A percentile compares a stretch with the other conserved stretches of the same genome.
Evolutionary conservation across 345 rosid genomes (phyloP).

Genomic region (Hypericum perforatum): DNA sequence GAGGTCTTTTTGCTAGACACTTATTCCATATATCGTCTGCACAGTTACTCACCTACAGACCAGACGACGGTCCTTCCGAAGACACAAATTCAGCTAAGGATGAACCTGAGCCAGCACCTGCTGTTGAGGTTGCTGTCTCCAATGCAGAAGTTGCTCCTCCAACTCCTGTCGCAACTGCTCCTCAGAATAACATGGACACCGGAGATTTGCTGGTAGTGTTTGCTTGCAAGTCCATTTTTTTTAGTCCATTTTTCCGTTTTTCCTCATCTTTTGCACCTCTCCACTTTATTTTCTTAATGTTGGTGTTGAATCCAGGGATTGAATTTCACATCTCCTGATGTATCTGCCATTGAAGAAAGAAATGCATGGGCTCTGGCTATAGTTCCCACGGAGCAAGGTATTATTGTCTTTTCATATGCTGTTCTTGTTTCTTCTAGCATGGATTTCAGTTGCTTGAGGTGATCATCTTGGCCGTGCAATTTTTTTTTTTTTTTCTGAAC

Average conservation of each 20-base stretch:
- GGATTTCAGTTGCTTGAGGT: constrained; percentile 1
- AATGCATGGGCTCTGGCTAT: constrained; percentile 94
- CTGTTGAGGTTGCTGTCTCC: constrained; percentile 34
- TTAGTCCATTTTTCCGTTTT: constrained; percentile 2
- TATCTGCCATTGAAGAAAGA: constrained; percentile 70
- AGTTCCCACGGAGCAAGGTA: constrained; percentile 57
- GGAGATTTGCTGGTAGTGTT: constrained; percentile 73
- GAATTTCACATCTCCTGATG: constrained; percentile 37
- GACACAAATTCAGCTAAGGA: constrained; percentile 36
- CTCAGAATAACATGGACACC: constrained; percentile 49
- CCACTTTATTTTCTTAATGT: neutral
- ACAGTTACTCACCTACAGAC: constrained; percentile 47
- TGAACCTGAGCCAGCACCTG: constrained; percentile 53
- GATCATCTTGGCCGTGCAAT: constrained; percentile 1
- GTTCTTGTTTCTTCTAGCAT: neutral
- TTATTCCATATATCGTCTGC: constrained; percentile 39
- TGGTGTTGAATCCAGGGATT: constrained; percentile 48
- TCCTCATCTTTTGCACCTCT: constrained; percentile 6
- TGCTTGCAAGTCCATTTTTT: neutral
- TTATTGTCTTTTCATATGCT: neutral
- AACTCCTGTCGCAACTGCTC: constrained; percentile 33
- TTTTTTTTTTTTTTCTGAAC: constrained; percentile 11
- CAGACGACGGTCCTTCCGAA: constrained; percentile 64
- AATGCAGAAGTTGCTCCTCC: constrained; percentile 36
- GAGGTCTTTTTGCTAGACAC: no score